Evolutionary conservation across 306 rosid genomes (phyloP).

Genomic region (Lagenaria siceraria): DNA sequence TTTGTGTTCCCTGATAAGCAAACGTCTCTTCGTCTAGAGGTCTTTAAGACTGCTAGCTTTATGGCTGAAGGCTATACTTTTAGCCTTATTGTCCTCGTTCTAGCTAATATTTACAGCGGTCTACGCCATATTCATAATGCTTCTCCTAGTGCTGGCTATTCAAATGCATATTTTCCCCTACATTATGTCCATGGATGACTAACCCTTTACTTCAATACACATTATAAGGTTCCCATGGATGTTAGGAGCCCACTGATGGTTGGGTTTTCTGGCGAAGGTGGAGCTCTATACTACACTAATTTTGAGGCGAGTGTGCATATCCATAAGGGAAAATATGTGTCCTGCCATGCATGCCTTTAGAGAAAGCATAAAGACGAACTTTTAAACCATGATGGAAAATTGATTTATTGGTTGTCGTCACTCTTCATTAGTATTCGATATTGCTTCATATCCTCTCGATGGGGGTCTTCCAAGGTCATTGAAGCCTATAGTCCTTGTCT

Average conservation of each 20-base stretch:
- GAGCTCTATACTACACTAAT: background rate
- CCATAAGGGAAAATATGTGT: background rate
- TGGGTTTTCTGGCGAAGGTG: background rate
- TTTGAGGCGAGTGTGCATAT: background rate
- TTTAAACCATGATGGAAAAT: background rate
- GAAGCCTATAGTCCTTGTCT: background rate
- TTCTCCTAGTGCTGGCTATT: too few relatives aligned
- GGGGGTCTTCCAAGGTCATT: background rate
- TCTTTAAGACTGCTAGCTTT: too few relatives aligned
- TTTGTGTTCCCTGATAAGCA: too few relatives aligned
- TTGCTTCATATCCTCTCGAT: background rate
- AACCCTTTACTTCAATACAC: background rate
- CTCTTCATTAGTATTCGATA: background rate
- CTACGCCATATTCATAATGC: too few relatives aligned
- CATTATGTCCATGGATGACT: too few relatives aligned
- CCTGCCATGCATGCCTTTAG: background rate
- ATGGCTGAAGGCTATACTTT: too few relatives aligned
- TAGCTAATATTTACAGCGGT: too few relatives aligned
- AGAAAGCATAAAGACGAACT: background rate
- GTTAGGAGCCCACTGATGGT: background rate
- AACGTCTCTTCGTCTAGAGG: too few relatives aligned
- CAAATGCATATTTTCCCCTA: too few relatives aligned
- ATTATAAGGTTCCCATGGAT: background rate
- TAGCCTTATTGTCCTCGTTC: too few relatives aligned
- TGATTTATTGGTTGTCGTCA: background rate